These are phyloP conservation scores for Tetracladium maxilliforme DNA, from an alignment of 2,329 filamentous ascomycete species.

Conservation along the genomic window DNA sequence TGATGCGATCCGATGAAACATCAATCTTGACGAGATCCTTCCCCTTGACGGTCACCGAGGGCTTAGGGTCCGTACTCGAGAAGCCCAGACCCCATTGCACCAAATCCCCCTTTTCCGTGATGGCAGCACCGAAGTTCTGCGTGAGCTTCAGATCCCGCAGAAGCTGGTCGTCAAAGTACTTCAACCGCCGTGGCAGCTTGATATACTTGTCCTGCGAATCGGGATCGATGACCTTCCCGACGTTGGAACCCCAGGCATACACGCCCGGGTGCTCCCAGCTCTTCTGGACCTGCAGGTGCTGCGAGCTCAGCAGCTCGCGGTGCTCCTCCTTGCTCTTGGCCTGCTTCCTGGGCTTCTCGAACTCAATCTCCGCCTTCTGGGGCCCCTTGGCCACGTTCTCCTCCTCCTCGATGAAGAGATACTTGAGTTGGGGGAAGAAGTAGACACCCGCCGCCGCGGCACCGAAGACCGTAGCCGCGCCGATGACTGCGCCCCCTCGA, in stretches of 20 bases:
- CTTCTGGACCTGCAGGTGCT: slow-evolving; percentile 75
- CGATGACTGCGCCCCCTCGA: slow-evolving; percentile 14
- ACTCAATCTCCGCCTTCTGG: slow-evolving; percentile 46
- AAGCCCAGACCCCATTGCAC: slow-evolving; percentile 84
- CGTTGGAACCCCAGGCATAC: slow-evolving; percentile 87
- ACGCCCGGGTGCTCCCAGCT: slow-evolving; percentile 76
- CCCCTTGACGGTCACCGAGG: slow-evolving; percentile 59
- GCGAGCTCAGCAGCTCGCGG: slow-evolving; percentile 63
- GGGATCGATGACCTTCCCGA: slow-evolving; percentile 71
- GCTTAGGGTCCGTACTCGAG: slow-evolving; percentile 45
- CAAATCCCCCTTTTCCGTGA: slow-evolving; percentile 76
- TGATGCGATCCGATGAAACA: slow-evolving; percentile 69
- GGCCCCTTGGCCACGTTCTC: slow-evolving; percentile 11
- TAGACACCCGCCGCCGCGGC: slow-evolving; percentile 21
- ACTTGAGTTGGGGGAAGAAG: slow-evolving; percentile 13
- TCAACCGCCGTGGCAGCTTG: slow-evolving; percentile 65
- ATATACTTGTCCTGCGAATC: slow-evolving; percentile 63
- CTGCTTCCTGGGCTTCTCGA: slow-evolving; percentile 49
- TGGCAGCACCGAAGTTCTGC: slow-evolving; percentile 67
- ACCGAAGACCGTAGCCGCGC: slow-evolving; percentile 19
- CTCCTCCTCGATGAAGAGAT: slow-evolving; percentile 14
- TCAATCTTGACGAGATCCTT: slow-evolving; percentile 67
- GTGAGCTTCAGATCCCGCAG: slow-evolving; percentile 81
- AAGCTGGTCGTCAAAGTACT: slow-evolving; percentile 72
- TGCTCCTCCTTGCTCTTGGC: slow-evolving; percentile 54